Conservation (phyloP, 257 asterid genomes). For the Plectranthus barbatus region DNA sequence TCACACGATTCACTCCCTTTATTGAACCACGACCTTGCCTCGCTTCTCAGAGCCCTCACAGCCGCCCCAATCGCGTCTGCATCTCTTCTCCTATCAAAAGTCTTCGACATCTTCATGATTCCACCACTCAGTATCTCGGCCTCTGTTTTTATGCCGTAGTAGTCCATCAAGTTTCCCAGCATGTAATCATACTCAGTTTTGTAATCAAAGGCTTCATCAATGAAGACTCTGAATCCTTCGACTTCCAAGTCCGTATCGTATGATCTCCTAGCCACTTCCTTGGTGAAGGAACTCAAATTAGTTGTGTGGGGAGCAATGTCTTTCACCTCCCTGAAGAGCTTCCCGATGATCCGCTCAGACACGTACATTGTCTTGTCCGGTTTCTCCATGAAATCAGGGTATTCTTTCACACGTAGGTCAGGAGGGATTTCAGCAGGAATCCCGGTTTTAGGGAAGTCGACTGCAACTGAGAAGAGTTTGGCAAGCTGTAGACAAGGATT, state of each 20-base stretch:
- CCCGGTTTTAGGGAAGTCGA: constrained; percentile 87
- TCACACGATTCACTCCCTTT: constrained; percentile 41
- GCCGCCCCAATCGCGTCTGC: constrained; percentile 65
- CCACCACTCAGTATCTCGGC: constrained; percentile 80
- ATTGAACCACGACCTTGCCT: constrained; percentile 65
- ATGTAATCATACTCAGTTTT: constrained; percentile 67
- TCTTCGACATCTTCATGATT: constrained; percentile 54
- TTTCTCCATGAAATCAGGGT: constrained; percentile 95
- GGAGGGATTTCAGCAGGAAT: constrained; percentile 81
- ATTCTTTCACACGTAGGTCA: constrained; percentile 57
- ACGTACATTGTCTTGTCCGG: constrained; percentile 46
- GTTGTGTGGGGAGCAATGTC: constrained; percentile 36
- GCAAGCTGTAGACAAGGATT: constrained; percentile 54
- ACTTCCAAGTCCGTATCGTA: constrained; percentile 65
- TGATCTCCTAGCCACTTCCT: constrained; percentile 42
- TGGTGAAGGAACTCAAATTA: constrained; percentile 35
- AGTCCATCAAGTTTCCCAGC: constrained; percentile 83
- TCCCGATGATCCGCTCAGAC: constrained; percentile 60
- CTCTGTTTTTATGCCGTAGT: constrained; percentile 74
- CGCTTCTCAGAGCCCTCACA: constrained; percentile 64
- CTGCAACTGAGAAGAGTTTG: constrained; percentile 58
- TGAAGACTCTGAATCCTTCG: constrained; percentile 52
- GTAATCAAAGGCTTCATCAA: constrained; percentile 50
- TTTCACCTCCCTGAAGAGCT: constrained; percentile 64
- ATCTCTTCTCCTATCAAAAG: constrained; percentile 70